phyloP scores from a whole-genome alignment of 2,329 filamentous ascomycete species.

The Aspergillus sergii region DNA sequence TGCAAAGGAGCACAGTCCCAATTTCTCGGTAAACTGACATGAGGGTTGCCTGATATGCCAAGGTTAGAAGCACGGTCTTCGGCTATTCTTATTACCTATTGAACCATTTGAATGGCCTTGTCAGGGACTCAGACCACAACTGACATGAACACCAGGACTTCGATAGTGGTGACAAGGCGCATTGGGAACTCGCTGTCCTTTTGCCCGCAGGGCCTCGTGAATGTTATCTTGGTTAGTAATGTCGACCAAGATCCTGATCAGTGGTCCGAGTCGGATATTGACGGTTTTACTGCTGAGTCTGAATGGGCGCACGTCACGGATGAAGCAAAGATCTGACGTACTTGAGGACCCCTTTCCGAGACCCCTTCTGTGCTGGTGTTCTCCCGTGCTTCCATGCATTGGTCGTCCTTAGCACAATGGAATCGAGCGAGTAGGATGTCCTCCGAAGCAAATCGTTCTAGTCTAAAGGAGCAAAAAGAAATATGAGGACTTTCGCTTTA shows the following conservation, averaged over 20 bases:
- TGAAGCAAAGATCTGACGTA: background rate
- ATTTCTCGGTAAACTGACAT: background rate
- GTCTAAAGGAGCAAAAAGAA: conserved; percentile 4
- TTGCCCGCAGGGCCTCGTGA: background rate
- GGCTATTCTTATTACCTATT: background rate
- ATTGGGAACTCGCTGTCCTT: background rate
- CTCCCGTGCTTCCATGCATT: conserved; percentile 36
- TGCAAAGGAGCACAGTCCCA: background rate
- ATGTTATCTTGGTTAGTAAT: background rate
- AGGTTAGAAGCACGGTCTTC: background rate
- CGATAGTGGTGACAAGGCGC: background rate
- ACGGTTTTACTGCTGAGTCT: background rate
- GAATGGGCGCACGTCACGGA: background rate
- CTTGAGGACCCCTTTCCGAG: background rate
- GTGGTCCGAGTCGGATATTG: background rate
- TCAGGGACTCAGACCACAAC: background rate
- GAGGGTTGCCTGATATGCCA: background rate
- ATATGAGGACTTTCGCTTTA: conserved; percentile 15
- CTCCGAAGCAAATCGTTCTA: background rate
- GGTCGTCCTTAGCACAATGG: background rate
- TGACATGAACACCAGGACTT: background rate
- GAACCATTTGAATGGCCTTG: background rate
- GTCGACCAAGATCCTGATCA: background rate
- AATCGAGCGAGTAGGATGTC: conserved; percentile 7
- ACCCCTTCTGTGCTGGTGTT: conserved; percentile 17